Percentiles rank a stretch among this genome's conserved stretches.
Conservation (phyloP, 768 basidiomycete genomes). For the Lyophyllum decastes region DNA sequence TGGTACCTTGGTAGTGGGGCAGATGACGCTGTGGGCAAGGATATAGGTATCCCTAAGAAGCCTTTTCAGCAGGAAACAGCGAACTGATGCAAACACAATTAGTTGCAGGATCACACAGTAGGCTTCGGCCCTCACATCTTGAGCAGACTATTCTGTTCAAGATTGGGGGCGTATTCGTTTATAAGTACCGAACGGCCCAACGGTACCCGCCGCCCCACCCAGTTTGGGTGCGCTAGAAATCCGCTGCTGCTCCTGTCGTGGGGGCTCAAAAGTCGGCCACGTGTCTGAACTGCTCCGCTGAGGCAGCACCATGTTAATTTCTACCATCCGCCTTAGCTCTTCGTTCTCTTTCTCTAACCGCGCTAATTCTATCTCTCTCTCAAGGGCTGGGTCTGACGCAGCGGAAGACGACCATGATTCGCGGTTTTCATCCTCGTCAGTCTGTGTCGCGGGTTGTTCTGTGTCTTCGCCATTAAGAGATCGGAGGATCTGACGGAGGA, state of each 20-base stretch:
- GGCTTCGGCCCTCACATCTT: background rate
- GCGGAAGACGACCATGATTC: constrained; percentile 39
- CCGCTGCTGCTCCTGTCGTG: constrained; percentile 22
- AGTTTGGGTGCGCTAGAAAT: constrained; percentile 22
- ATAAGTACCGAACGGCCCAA: constrained; percentile 46
- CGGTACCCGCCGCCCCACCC: constrained; percentile 18
- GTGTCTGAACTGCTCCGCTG: constrained; percentile 22
- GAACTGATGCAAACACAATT: background rate
- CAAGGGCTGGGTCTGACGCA: constrained; percentile 75
- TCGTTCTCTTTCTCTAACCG: constrained; percentile 88
- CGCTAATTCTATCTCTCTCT: constrained; percentile 88
- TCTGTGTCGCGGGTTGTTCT: constrained; percentile 21
- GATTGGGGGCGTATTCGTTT: constrained; percentile 32
- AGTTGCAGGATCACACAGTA: background rate
- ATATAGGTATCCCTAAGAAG: too few relatives aligned
- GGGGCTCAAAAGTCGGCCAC: constrained; percentile 19
- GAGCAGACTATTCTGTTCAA: constrained; percentile 13
- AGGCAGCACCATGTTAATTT: constrained; percentile 37
- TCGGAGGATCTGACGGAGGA: constrained; percentile 71
- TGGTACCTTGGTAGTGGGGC: too few relatives aligned
- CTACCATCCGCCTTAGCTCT: constrained; percentile 72
- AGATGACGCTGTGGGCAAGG: too few relatives aligned
- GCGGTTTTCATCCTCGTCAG: constrained; percentile 36
- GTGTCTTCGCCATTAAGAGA: constrained; percentile 67
- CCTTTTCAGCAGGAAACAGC: too few relatives aligned